phyloP scores from a whole-genome alignment of 2,329 filamentous ascomycete species.

The Colletotrichum liaoningense region DNA sequence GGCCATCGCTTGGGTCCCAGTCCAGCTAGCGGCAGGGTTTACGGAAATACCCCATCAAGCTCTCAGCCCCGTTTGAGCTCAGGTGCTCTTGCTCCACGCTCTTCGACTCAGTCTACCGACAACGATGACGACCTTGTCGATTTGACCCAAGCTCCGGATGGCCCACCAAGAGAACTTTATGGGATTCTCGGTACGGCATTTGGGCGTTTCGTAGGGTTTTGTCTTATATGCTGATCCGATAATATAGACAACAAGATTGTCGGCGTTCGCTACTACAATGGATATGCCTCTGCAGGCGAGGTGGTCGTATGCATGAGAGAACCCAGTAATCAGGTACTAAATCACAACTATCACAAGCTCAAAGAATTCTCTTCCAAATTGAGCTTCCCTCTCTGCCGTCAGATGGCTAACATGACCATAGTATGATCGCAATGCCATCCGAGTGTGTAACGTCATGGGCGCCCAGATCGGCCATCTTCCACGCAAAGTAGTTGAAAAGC shows the following conservation, averaged over 20 bases:
- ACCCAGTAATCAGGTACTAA: constrained; percentile 67
- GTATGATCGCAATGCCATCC: constrained; percentile 82
- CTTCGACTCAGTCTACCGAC: constrained; percentile 36
- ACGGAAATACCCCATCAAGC: constrained; percentile 21
- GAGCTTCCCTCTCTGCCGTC: not conserved
- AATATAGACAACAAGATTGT: constrained; percentile 59
- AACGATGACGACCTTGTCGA: constrained; percentile 54
- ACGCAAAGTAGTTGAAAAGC: constrained; percentile 72
- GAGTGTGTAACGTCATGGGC: constrained; percentile 80
- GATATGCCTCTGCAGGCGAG: constrained; percentile 72
- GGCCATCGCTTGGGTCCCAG: not conserved
- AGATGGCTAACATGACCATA: constrained; percentile 35
- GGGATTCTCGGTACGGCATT: constrained; percentile 53
- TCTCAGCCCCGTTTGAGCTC: not conserved
- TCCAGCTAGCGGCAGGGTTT: constrained; percentile 36
- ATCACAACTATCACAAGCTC: not conserved
- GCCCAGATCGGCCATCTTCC: constrained; percentile 85
- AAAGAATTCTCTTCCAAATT: not conserved
- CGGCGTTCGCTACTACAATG: constrained; percentile 70
- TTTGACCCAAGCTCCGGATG: constrained; percentile 57
- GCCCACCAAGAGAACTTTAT: constrained; percentile 57
- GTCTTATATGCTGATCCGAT: not conserved
- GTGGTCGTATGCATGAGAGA: constrained; percentile 73
- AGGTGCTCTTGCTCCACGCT: not conserved
- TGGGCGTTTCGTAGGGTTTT: not conserved